Conservation (phyloP, 2,329 filamentous ascomycete genomes). For the Pseudogymnoascus sp. region DNA sequence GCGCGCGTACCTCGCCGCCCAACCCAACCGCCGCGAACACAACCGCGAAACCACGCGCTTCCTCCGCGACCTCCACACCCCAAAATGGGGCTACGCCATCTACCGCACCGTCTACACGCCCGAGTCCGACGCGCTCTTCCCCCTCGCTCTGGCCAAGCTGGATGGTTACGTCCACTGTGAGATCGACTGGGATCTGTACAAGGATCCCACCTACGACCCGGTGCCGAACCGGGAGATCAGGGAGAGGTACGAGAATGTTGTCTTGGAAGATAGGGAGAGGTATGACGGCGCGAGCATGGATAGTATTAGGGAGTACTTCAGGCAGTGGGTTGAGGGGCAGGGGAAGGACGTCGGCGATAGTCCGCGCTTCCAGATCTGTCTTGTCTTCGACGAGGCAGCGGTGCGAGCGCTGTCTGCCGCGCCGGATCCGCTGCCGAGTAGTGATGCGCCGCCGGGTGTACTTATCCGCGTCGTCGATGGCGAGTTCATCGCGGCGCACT, state of each 20-base stretch:
- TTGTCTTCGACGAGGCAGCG: too few species aligned
- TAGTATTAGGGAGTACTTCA: neutral
- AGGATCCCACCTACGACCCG: neutral
- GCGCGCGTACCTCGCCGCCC: constrained; percentile 27
- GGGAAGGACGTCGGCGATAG: too few species aligned
- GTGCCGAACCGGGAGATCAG: neutral
- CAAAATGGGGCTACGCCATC: constrained; percentile 14
- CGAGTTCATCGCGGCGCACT: too few species aligned
- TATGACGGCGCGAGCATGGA: neutral
- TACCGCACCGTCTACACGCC: constrained; percentile 21
- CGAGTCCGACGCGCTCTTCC: constrained; percentile 20
- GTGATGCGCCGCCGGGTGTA: too few species aligned
- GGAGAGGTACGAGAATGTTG: neutral
- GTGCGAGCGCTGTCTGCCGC: too few species aligned
- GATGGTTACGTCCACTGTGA: constrained; percentile 13
- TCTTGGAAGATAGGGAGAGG: constrained; percentile 8
- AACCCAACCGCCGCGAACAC: constrained; percentile 33
- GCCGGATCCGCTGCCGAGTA: too few species aligned
- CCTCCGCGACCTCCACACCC: too few species aligned
- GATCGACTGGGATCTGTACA: neutral
- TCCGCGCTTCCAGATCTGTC: too few species aligned
- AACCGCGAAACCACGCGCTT: constrained; percentile 18
- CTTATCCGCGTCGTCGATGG: too few species aligned
- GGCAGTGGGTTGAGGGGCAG: neutral
- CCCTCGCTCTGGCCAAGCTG: constrained; percentile 15